Conservation (phyloP, 2,329 filamentous ascomycete species). For the Geosmithia morbida region DNA sequence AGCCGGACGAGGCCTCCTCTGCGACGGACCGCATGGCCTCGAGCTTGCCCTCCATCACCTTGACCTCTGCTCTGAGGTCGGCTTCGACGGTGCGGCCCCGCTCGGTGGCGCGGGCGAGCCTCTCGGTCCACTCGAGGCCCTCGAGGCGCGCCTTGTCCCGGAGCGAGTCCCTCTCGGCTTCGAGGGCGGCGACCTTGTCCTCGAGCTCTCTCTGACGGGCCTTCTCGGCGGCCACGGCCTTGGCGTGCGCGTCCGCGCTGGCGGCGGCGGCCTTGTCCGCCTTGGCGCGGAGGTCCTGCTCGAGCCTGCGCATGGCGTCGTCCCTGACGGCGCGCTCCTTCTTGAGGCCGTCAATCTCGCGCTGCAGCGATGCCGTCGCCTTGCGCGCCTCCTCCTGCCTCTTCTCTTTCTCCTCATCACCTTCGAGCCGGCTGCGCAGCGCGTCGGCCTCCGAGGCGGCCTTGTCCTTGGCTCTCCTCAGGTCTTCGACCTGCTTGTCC, state of each 20-base stretch:
- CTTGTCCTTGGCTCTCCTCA: conserved; percentile 44
- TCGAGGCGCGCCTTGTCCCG: conserved; percentile 57
- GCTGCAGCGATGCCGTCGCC: conserved; percentile 34
- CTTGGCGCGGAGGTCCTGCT: conserved; percentile 53
- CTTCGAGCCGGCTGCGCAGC: conserved; percentile 30
- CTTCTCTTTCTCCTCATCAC: conserved; percentile 41
- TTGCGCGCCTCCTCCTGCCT: conserved; percentile 31
- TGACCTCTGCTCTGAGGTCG: conserved; percentile 65
- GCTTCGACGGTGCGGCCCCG: conserved; percentile 52
- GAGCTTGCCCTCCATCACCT: conserved; percentile 74
- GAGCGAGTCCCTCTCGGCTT: conserved; percentile 64
- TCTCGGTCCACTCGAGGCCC: conserved; percentile 57
- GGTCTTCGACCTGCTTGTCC: conserved; percentile 48
- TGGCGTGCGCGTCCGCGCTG: conserved; percentile 50
- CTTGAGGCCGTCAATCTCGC: conserved; percentile 19
- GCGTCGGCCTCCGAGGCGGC: conserved; percentile 33
- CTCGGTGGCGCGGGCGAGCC: conserved; percentile 58
- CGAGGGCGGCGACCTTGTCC: conserved; percentile 46
- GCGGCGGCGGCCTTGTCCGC: conserved; percentile 48
- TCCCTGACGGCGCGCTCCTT: conserved; percentile 47
- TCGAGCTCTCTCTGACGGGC: conserved; percentile 39
- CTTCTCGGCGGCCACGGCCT: conserved; percentile 54
- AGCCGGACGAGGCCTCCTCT: conserved; percentile 78
- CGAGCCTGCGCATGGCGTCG: conserved; percentile 52
- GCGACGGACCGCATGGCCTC: conserved; percentile 74